Evolutionary conservation across 345 rosid species (phyloP).

Genomic region (Syzygium grande): DNA sequence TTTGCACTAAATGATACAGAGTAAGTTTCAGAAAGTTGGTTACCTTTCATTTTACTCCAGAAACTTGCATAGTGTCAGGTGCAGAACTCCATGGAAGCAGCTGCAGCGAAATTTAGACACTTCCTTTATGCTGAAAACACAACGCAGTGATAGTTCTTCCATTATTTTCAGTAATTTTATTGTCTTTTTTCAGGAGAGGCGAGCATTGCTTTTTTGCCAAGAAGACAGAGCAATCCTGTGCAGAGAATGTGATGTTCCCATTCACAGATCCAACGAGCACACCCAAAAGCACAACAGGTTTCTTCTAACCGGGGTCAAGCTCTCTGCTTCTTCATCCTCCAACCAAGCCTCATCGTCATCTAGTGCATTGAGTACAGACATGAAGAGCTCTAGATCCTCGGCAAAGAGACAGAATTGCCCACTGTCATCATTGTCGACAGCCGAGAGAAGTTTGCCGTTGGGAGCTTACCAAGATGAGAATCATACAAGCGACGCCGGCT

Average conservation of each 20-base stretch:
- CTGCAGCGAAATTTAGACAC: not conserved
- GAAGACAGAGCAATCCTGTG: conserved; percentile 22
- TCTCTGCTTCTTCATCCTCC: conserved; percentile 8
- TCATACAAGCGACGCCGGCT: conserved; percentile 22
- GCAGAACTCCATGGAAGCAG: not conserved
- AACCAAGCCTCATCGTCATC: not conserved
- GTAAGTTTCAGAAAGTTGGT: not conserved
- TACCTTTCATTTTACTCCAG: not conserved
- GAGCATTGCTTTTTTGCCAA: conserved; percentile 21
- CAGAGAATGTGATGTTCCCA: conserved; percentile 15
- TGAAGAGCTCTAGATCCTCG: not conserved
- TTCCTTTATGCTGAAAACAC: not conserved
- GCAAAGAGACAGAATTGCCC: not conserved
- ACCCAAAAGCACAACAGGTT: conserved; percentile 21
- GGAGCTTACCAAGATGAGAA: conserved; percentile 1
- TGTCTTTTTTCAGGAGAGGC: conserved; percentile 11
- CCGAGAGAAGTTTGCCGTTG: not conserved
- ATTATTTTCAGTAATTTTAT: not conserved
- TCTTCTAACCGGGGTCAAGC: conserved; percentile 20
- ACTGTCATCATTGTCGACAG: not conserved
- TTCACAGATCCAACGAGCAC: conserved; percentile 17
- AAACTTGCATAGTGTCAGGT: not conserved
- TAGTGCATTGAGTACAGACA: not conserved
- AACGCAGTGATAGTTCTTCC: not conserved
- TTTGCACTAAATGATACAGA: not conserved